phyloP scores from a whole-genome alignment of 2,329 filamentous ascomycete genomes.

The Cordyceps javanica region DNA sequence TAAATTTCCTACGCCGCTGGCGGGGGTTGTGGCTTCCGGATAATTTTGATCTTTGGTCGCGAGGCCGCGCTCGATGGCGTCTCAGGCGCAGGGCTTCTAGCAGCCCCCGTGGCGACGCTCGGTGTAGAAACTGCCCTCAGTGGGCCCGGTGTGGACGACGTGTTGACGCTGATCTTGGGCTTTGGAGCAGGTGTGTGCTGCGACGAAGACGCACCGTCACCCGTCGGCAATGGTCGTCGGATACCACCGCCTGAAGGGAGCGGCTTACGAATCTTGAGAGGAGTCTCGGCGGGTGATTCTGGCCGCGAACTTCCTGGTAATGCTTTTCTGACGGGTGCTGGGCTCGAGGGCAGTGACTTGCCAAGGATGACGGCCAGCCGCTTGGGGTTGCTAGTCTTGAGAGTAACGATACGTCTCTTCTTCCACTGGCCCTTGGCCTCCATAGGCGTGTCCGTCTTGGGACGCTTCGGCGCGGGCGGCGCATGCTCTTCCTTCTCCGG shows the following conservation, averaged over 20 bases:
- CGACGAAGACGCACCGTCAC: not conserved
- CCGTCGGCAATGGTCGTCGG: conserved; percentile 1
- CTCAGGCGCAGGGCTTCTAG: conserved; percentile 15
- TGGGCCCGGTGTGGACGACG: conserved; percentile 15
- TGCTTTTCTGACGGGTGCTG: conserved; percentile 23
- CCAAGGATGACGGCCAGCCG: conserved; percentile 30
- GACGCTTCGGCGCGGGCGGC: conserved; percentile 32
- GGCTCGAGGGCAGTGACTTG: conserved; percentile 17
- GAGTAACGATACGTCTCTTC: conserved; percentile 31
- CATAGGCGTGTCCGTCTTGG: conserved; percentile 27
- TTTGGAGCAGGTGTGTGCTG: conserved; percentile 21
- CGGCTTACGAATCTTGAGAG: conserved; percentile 11
- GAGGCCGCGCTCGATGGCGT: conserved; percentile 16
- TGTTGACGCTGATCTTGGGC: conserved; percentile 23
- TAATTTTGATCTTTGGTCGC: conserved; percentile 32
- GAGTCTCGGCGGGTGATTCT: conserved; percentile 17
- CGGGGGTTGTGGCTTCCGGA: conserved; percentile 27
- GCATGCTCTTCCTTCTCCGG: conserved; percentile 31
- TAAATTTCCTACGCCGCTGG: conserved; percentile 11
- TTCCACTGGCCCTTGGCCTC: conserved; percentile 20
- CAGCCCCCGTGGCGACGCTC: not conserved
- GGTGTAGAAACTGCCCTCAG: not conserved
- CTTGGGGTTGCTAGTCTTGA: conserved; percentile 29
- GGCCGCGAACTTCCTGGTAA: conserved; percentile 26
- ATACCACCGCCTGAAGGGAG: conserved; percentile 3